Base-by-base conservation (phyloP, 208 protist species). In the Leptomonas pyrrhocoris region DNA sequence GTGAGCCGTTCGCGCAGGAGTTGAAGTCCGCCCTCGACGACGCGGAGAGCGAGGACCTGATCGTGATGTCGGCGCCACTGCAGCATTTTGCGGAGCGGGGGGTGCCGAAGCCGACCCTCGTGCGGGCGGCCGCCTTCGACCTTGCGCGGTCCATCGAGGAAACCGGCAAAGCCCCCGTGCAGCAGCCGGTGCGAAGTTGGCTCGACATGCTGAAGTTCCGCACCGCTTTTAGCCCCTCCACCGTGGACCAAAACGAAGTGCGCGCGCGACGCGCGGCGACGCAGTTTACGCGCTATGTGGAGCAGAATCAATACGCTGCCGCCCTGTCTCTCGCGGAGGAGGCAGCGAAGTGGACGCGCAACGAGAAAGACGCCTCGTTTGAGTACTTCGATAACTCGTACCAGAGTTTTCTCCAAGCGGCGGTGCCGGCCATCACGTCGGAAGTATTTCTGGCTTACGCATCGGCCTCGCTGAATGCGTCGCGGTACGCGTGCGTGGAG, bases 201-300 rank as follows among this genome's bases (percentile, higher is more conserved):
- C 48, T 96, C 15, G 92, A 96, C 45, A 66, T 96, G 18, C 63
- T 96, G 19, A 94, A 94, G 66, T 96, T 96, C 63, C 79, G 82
- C 60, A 87, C 85, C 23, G 84, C 80, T 19, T 86, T 90, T 43
- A 94, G 85, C 40, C 92, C 92, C 2, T 81, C 85, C 0, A 83
- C 80, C 53, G 63, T 87, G 0, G 79, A 90, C 31, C 64, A 79
- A 57, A 83, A 88, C 40, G 79, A 87, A 48, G 56, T 81, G 4
- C 73, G 68, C 7, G 86, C 88, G 28, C 79, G 80, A 5, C 69
- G 73, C n/a, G 61, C 74, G 2, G 84, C 85, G 1, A 58, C 43
- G 13, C 49, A 75, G 28, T 93, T 96, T 67, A 85, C 83, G 28
- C 68, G 62, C 13, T 64, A 82, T 53, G 72, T 94, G 27, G 86